phyloP scores from a whole-genome alignment of 352 stramenopile genomes.

The Phytophthora chlamydospora region DNA sequence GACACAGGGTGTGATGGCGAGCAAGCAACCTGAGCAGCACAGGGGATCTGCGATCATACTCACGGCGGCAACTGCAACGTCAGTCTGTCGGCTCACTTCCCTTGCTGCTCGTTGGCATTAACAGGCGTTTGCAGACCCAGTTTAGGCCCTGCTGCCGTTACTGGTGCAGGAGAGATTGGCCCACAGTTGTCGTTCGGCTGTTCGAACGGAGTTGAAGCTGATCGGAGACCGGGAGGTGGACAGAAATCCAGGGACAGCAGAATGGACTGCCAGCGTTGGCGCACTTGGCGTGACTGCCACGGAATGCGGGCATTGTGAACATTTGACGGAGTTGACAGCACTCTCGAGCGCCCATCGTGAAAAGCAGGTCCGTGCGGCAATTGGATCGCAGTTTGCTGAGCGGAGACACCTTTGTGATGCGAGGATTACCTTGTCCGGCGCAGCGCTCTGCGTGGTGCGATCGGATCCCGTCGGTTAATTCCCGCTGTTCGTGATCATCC shows the following conservation, averaged over 20 bases:
- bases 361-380: neutral
- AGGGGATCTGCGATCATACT: too few species aligned
- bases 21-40: too few species aligned
- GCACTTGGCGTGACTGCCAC: neutral
- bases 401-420: neutral
- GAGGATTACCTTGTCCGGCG: conserved; percentile 8
- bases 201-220: conserved; percentile 15
- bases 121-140: neutral
- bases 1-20: too few species aligned
- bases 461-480: conserved; percentile 23
- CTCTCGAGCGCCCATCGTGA: too few species aligned
- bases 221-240: conserved; percentile 29
- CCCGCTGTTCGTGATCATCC: conserved; percentile 26
- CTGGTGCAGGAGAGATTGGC: neutral
- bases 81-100: too few species aligned
- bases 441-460: neutral
- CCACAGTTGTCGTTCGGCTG: conserved; percentile 10
- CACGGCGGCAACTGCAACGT: too few species aligned
- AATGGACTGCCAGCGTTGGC: neutral
- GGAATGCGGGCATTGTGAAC: neutral
- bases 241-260: conserved; percentile 35
- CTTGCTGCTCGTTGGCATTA: too few species aligned
- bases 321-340: too few species aligned
- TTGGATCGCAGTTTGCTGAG: neutral
- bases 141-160: neutral